Conservation (phyloP, 148 eudicot genomes). For the Diospyros kaki region DNA sequence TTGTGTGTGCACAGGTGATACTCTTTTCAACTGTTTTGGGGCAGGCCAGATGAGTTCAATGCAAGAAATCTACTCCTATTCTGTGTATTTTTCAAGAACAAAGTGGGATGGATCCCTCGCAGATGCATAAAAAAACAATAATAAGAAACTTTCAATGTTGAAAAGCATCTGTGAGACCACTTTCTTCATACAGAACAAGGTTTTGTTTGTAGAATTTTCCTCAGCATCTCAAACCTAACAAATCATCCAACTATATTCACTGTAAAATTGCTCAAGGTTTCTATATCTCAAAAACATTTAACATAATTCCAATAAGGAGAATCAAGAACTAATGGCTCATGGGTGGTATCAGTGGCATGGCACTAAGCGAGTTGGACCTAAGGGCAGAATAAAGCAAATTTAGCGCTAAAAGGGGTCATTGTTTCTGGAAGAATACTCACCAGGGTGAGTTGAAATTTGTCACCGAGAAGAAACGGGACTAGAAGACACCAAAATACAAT, state of each 20-base stretch:
- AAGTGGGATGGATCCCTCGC: neutral
- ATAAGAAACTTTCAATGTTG: neutral
- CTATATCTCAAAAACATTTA: neutral
- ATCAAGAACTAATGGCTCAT: neutral
- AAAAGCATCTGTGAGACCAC: neutral
- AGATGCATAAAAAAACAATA: neutral
- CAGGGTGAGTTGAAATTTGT: conserved; percentile 55
- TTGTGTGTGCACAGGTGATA: neutral
- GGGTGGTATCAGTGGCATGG: neutral
- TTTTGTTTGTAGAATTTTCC: neutral
- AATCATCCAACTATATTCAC: neutral
- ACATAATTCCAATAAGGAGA: neutral
- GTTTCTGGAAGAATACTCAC: conserved; percentile 32
- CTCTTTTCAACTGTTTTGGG: too few species aligned
- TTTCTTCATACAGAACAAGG: neutral
- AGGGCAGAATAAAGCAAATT: neutral
- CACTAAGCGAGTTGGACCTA: neutral
- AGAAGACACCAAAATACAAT: conserved; percentile 78
- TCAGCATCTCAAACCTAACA: neutral
- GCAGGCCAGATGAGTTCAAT: neutral
- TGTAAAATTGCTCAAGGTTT: neutral
- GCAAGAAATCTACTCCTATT: neutral
- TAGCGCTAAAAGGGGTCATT: neutral
- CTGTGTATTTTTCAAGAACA: neutral
- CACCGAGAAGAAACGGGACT: conserved; percentile 58